These are phyloP conservation scores for Boletus rubroflammeus DNA, from an alignment of 768 basidiomycete genomes.

Conservation along the genomic window DNA sequence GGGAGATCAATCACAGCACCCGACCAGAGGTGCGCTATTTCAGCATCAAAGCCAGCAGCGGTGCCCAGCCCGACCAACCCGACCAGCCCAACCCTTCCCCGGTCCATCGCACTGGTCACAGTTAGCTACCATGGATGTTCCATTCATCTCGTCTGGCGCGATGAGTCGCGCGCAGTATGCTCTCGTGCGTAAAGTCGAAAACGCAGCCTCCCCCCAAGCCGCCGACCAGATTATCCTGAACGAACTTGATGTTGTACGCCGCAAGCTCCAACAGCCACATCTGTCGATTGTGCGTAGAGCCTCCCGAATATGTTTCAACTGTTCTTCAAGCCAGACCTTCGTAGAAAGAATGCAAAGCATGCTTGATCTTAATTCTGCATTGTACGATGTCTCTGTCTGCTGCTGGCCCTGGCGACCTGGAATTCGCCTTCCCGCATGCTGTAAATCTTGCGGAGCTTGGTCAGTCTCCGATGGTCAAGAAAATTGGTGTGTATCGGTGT, in stretches of 20 bases:
- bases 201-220: slow-evolving; percentile 48
- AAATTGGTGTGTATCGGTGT: slow-evolving; percentile 48
- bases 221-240: slow-evolving; percentile 58
- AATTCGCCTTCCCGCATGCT: slow-evolving; percentile 74
- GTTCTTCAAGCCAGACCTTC: slow-evolving; percentile 2
- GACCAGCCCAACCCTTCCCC: not conserved
- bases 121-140: slow-evolving; percentile 60
- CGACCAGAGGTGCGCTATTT: slow-evolving; percentile 16
- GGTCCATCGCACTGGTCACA: not conserved
- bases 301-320: not conserved
- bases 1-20: slow-evolving; percentile 6
- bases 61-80: not conserved
- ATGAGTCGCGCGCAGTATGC: slow-evolving; percentile 71
- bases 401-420: slow-evolving; percentile 44
- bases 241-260: slow-evolving; percentile 58
- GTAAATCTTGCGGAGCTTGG: slow-evolving; percentile 75
- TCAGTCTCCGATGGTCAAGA: slow-evolving; percentile 54
- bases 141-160: slow-evolving; percentile 77
- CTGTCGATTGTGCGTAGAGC: slow-evolving; percentile 51
- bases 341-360: slow-evolving; percentile 65
- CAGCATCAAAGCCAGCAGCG: not conserved
- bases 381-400: slow-evolving; percentile 53
- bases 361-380: slow-evolving; percentile 65
- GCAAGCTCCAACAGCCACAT: slow-evolving; percentile 46
- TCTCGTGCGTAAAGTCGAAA: slow-evolving; percentile 71